Evolutionary conservation across 2,329 filamentous ascomycete species (phyloP).

Genomic region (Penicillium sp.): DNA sequence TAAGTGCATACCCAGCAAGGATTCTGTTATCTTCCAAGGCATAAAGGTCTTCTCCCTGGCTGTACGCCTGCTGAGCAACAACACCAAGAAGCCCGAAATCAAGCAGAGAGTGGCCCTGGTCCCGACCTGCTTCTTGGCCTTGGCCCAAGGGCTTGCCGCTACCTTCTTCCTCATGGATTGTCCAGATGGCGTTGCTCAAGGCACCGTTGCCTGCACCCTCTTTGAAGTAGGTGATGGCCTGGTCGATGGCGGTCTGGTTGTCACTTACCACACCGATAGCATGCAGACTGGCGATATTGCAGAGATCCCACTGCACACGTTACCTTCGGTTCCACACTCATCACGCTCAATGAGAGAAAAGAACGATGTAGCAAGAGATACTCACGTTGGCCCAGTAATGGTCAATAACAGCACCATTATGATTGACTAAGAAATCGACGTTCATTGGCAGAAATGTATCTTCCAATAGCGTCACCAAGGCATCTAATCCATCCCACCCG

Average conservation of each 20-base stretch:
- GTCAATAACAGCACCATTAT: constrained; percentile 40
- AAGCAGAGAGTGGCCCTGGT: constrained; percentile 53
- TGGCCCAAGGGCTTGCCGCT: constrained; percentile 40
- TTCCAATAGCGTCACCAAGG: constrained; percentile 36
- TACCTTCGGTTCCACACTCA: not conserved
- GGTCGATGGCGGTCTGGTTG: constrained; percentile 47
- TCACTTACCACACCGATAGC: constrained; percentile 52
- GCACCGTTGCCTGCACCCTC: constrained; percentile 44
- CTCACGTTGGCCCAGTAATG: constrained; percentile 47
- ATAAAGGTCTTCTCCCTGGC: constrained; percentile 51
- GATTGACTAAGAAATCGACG: constrained; percentile 42
- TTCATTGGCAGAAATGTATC: constrained; percentile 49
- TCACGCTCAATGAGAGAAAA: not conserved
- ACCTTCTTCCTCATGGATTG: constrained; percentile 15
- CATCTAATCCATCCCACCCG: not conserved
- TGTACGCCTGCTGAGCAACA: constrained; percentile 50
- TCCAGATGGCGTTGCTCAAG: constrained; percentile 14
- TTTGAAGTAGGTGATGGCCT: constrained; percentile 49
- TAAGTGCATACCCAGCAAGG: constrained; percentile 37
- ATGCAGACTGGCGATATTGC: constrained; percentile 48
- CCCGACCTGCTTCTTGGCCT: constrained; percentile 50
- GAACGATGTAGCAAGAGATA: not conserved
- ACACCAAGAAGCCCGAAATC: constrained; percentile 47
- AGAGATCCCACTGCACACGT: constrained; percentile 46
- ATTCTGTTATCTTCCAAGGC: constrained; percentile 39